Conservation (phyloP, 768 basidiomycete genomes). For the Sistotremastrum suecicum region DNA sequence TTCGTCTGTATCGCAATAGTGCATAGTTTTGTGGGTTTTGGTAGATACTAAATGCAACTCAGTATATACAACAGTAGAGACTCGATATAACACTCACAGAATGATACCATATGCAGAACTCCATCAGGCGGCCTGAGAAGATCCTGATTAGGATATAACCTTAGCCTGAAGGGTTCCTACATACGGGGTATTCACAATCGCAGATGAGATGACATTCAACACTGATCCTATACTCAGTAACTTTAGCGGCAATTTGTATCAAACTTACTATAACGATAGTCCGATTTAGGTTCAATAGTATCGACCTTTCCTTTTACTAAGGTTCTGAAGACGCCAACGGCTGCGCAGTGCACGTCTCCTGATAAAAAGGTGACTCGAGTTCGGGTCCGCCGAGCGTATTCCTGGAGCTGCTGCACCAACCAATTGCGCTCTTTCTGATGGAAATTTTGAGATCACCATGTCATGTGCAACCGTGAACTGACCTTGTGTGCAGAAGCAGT, state of each 20-base stretch:
- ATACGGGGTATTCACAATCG: too few species aligned
- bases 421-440: slow-evolving; percentile 79
- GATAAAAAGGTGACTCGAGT: slow-evolving; percentile 75
- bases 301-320: slow-evolving; percentile 34
- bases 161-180: too few species aligned
- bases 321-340: slow-evolving; percentile 68
- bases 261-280: slow-evolving; percentile 66
- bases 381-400: slow-evolving; percentile 44
- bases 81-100: too few species aligned
- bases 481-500: slow-evolving; percentile 73
- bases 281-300: slow-evolving; percentile 35
- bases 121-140: too few species aligned
- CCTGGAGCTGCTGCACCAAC: slow-evolving; percentile 70
- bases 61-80: too few species aligned
- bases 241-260: not conserved
- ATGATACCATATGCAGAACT: too few species aligned
- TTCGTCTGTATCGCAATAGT: slow-evolving; percentile 74
- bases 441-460: not conserved
- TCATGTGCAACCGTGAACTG: not conserved
- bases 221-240: too few species aligned
- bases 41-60: slow-evolving; percentile 17
- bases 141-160: too few species aligned
- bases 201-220: too few species aligned
- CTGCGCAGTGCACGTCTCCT: slow-evolving; percentile 90
- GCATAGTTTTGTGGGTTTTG: slow-evolving; percentile 80